These are phyloP conservation scores for Saccharomycopsis fermentans DNA, from an alignment of 805 yeast species.

Conservation along the genomic window DNA sequence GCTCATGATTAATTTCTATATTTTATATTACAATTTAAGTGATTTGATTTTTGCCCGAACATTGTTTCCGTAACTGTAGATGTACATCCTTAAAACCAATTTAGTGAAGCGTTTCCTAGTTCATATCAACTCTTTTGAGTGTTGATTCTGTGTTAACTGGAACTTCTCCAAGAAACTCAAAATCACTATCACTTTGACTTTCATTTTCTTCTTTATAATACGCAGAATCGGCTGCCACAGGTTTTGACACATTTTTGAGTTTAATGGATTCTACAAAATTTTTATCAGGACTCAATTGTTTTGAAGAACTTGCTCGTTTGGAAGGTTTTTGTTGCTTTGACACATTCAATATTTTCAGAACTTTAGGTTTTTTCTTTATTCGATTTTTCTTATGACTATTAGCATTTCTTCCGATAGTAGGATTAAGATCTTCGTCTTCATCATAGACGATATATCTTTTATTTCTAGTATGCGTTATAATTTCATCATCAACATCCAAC, in stretches of 20 bases:
- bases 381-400: too few species aligned
- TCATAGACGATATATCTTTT: not conserved
- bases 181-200: not conserved
- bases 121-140: not conserved
- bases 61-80: not conserved
- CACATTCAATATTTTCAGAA: not conserved
- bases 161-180: slow-evolving; percentile 1
- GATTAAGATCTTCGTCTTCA: not conserved
- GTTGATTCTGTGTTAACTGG: not conserved
- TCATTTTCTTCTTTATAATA: not conserved
- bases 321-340: not conserved
- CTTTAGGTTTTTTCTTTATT: not conserved
- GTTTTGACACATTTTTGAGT: not conserved
- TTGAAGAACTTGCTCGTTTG: not conserved
- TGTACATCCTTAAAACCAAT: not conserved
- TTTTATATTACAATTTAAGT: too few species aligned
- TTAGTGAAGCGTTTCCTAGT: not conserved
- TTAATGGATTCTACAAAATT: not conserved
- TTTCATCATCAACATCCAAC: not conserved
- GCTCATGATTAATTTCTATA: too few species aligned
- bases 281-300: not conserved
- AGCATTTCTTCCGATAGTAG: not conserved
- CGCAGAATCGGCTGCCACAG: not conserved
- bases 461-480: not conserved
- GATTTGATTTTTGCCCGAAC: not conserved